A percentile compares a stretch with the other conserved stretches of the same genome.
These are phyloP conservation scores for Fusarium luffae DNA, from an alignment of 2,329 filamentous ascomycete species.

Conservation along the genomic window DNA sequence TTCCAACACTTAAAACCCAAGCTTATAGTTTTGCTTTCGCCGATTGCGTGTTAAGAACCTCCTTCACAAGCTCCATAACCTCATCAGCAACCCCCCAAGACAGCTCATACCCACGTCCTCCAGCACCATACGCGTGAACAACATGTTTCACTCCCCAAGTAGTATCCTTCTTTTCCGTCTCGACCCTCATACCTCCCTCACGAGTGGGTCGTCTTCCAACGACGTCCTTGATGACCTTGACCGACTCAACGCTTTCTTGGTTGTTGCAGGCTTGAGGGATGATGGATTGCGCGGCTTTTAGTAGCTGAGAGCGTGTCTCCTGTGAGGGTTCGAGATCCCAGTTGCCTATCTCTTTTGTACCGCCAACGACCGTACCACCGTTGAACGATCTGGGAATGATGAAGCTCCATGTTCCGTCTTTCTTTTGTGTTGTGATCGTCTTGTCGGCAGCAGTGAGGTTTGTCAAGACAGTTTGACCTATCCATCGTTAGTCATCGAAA, in stretches of 20 bases:
- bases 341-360: constrained; percentile 70
- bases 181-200: constrained; percentile 59
- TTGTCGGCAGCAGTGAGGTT: constrained; percentile 50
- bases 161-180: constrained; percentile 34
- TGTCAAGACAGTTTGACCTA: constrained; percentile 53
- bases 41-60: constrained; percentile 2
- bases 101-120: constrained; percentile 70
- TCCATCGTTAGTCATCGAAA: not conserved
- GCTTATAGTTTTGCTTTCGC: constrained; percentile 18
- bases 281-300: constrained; percentile 24
- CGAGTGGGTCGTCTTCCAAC: constrained; percentile 60
- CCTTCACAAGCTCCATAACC: constrained; percentile 46
- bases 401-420: constrained; percentile 72
- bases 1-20: too few relatives aligned
- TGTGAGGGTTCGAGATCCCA: constrained; percentile 62
- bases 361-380: constrained; percentile 73
- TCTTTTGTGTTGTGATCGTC: constrained; percentile 69
- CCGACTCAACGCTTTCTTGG: not conserved
- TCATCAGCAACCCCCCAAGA: constrained; percentile 69
- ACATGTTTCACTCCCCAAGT: constrained; percentile 41
- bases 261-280: constrained; percentile 23
- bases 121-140: constrained; percentile 69
- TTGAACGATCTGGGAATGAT: constrained; percentile 69
- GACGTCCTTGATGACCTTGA: constrained; percentile 56
- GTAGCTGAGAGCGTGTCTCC: constrained; percentile 55